Evolutionary conservation across 495 filamentous ascomycete species (phyloP), one percentile per base, ranked within the genome.

Genomic region (Penicillium ochrochloron): DNA sequence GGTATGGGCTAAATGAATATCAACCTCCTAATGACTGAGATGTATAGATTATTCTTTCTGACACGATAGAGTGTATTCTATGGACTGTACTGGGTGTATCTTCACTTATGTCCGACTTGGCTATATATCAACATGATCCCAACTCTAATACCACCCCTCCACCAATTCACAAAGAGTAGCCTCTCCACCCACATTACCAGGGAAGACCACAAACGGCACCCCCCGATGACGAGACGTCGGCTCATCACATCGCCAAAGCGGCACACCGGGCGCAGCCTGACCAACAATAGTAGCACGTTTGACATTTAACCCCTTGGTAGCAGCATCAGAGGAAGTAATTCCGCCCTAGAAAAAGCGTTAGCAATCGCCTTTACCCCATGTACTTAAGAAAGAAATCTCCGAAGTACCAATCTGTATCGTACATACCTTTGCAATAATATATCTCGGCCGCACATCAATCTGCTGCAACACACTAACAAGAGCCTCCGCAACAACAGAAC

Each of bases 151-250:
- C 78, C 78, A 81, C 1, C 68, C 73, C 53, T 71, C 75, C 19
- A 79, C 78, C 42, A 81, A 33, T 5, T 77, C 73, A 67, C 73
- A 75, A n/a, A 81, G 65, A 27, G 83, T 82, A 59, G 73, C 68
- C 58, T 84, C 82, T 9, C 75, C 76, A 27, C 83, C 84, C 14
- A 85, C 83, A 73, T 86, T 86, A 12, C 83, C 84, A n/a, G 84
- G 84, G 57, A 86, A 86, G 0, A 85, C 83, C 14, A 85, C 80
- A 69, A 78, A 85, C 15, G 82, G 82, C 23, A 85, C 75, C 27
- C 78, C 79, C 0, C 72, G 72, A 70, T 80, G 77, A 56, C 78
- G 73, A 44, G 78, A 80, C 0, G 76, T 80, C 44, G 66, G 61
- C 71, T 85, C 83, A 62, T 84, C 76, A 44, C 83, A 86, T 41